Percentiles rank a stretch among this genome's conserved stretches.
Conservation (phyloP, 495 filamentous ascomycete genomes). For the Aspergillus diversus region DNA sequence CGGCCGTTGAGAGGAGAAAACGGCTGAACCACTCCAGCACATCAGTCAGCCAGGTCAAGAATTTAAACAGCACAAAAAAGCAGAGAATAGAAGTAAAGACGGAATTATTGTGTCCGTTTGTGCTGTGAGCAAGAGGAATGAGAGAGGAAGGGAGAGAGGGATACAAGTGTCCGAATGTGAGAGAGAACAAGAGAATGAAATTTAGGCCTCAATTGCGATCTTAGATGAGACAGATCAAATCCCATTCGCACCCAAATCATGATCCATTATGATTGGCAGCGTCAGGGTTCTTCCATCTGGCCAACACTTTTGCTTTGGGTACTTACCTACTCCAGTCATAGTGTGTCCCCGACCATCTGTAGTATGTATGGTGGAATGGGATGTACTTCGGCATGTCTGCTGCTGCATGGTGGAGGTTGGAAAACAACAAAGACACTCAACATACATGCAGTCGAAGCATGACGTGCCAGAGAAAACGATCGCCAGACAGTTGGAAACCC, state of each 20-base stretch:
- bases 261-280: slow-evolving; percentile 19
- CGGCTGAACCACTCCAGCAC: not conserved
- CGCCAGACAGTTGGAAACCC: slow-evolving; percentile 20
- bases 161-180: slow-evolving; percentile 3
- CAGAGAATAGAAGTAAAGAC: not conserved
- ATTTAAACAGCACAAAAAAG: not conserved
- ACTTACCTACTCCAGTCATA: slow-evolving; percentile 13
- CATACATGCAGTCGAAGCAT: slow-evolving; percentile 26
- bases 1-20: not conserved
- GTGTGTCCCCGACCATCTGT: slow-evolving; percentile 5
- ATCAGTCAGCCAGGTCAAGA: not conserved
- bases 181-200: slow-evolving; percentile 8
- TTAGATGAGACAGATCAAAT: slow-evolving; percentile 20
- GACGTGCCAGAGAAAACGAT: slow-evolving; percentile 27
- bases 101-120: not conserved
- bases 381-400: slow-evolving; percentile 15
- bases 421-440: slow-evolving; percentile 19
- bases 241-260: slow-evolving; percentile 19
- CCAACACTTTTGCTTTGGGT: slow-evolving; percentile 21
- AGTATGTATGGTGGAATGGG: slow-evolving; percentile 7
- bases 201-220: slow-evolving; percentile 14
- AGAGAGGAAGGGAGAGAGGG: not conserved
- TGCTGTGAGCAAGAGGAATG: not conserved
- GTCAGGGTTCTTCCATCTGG: slow-evolving; percentile 6
- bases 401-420: not conserved